Base-by-base conservation (phyloP, 768 basidiomycete genomes). In the Mycena maculata region DNA sequence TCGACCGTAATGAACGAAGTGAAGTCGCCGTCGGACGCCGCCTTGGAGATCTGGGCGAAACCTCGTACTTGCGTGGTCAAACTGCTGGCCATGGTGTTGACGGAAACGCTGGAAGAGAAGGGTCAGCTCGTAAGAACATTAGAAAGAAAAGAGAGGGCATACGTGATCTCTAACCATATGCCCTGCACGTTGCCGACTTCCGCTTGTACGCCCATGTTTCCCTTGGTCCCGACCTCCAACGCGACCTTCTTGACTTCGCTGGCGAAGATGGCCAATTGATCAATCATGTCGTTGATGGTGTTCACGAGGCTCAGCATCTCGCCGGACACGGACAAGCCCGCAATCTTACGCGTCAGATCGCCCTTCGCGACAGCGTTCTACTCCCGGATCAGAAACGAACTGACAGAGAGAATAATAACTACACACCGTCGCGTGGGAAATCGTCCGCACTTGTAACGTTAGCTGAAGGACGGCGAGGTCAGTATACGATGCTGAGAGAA, bases 161-260 rank as follows among this genome's bases (percentile, higher is more conserved):
- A 96, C 93, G 96, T 98, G 77, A 99, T 99, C 77, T 97, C 96
- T 73, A 96, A 94, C 98, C 98, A 99, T 36, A 95, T 96, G 41
- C 98, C 98, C 76, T 98, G 95, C 8, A 99, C 93, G 63, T 96
- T 94, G 65, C 95, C 95, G 10, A 98, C 94, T 77, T 98, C 95
- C 5, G 98, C 98, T 74, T 98, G 96, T 0, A 97, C 98, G 71
- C 98, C 97, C 7, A 99, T 83, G 80, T 98, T 98, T n/a, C 98
- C 97, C 75, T 98, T 96, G 16, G 97, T 98, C 49, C 97, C 97
- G 75, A 99, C 97, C 78, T 99, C 96, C 36, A 95, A 84, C 2
- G 98, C 98, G 59, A 99, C 97, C 75, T 97, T 94, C 79, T 96
- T 98, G 64, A 98, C 85, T 72, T 88, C 86, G 7, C 83, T 83